Percentiles rank a stretch among this genome's conserved stretches.
Conservation (phyloP, 495 filamentous ascomycete genomes). For the Hyaloscypha finlandica region DNA sequence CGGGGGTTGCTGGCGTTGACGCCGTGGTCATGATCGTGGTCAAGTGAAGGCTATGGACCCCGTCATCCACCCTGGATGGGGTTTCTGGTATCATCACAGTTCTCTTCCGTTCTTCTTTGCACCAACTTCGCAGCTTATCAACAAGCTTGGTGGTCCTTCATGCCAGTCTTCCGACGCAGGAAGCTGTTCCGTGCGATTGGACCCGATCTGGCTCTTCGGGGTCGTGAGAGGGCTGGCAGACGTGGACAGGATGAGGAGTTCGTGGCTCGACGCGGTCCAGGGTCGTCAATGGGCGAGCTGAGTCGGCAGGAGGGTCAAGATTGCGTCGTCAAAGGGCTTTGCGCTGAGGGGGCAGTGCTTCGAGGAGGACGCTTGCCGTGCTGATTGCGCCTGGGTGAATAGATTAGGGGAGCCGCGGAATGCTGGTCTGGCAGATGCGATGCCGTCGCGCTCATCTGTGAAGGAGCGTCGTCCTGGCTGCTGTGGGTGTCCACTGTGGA, state of each 20-base stretch:
- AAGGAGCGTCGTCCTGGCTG: not conserved
- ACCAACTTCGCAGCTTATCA: slow-evolving; percentile 1
- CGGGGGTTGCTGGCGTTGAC: slow-evolving; percentile 43
- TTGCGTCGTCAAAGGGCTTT: not conserved
- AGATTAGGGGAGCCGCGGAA: not conserved
- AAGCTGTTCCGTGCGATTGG: not conserved
- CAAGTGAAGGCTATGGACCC: slow-evolving; percentile 12
- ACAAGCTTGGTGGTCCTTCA: not conserved
- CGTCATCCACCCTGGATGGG: slow-evolving; percentile 19
- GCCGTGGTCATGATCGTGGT: slow-evolving; percentile 49
- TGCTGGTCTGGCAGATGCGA: not conserved
- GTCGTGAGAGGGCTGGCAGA: not conserved
- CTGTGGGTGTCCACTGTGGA: not conserved
- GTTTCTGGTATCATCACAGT: slow-evolving; percentile 15
- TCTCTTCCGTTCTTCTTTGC: slow-evolving; percentile 4
- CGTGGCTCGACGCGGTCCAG: not conserved
- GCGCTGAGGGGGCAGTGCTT: not conserved
- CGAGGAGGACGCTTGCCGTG: not conserved
- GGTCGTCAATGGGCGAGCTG: not conserved
- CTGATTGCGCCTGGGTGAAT: not conserved
- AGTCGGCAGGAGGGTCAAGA: not conserved
- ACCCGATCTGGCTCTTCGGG: not conserved
- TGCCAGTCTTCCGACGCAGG: not conserved
- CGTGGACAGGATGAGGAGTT: not conserved
- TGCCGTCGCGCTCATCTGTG: not conserved